Percentiles rank a stretch among this genome's conserved stretches.
Evolutionary conservation across 1,284 basidiomycete species (phyloP).

Genomic region (Tilletiaria anomala): DNA sequence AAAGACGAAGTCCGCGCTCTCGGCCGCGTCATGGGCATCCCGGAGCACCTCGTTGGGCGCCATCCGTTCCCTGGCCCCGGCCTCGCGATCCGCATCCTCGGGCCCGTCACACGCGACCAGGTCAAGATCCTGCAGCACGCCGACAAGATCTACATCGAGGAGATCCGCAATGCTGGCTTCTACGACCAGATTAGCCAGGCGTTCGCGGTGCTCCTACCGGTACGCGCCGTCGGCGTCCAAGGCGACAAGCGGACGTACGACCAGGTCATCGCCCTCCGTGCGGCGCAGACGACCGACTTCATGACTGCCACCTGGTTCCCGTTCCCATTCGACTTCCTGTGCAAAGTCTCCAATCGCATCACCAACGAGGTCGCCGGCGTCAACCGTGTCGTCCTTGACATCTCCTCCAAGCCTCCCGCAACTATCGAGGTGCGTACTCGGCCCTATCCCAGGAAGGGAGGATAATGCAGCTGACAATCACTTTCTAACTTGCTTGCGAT

Average conservation of each 20-base stretch:
- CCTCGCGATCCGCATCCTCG: slow-evolving; percentile 95
- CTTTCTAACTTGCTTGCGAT: no score
- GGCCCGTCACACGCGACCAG: slow-evolving; percentile 81
- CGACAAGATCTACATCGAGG: slow-evolving; percentile 93
- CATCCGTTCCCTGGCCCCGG: slow-evolving; percentile 99
- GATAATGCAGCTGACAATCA: no score
- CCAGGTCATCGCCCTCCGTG: slow-evolving; percentile 50
- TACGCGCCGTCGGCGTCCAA: slow-evolving; percentile 93
- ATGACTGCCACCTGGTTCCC: slow-evolving; percentile 47
- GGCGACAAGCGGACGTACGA: slow-evolving; percentile 95
- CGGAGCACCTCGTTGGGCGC: slow-evolving; percentile 78
- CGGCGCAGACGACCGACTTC: slow-evolving; percentile 36
- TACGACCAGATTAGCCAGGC: slow-evolving; percentile 95
- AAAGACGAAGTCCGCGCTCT: slow-evolving; percentile 96
- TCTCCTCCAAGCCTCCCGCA: slow-evolving; percentile 92
- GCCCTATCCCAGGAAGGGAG: no score
- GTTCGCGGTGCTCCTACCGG: slow-evolving; percentile 90
- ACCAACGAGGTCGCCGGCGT: slow-evolving; percentile 93
- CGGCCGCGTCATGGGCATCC: slow-evolving; percentile 78
- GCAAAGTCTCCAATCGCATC: slow-evolving; percentile 85
- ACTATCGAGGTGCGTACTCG: no score
- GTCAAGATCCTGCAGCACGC: slow-evolving; percentile 88
- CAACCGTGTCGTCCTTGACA: slow-evolving; percentile 50
- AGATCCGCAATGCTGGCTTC: slow-evolving; percentile 78
- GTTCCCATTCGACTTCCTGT: slow-evolving; percentile 81